Percentiles rank a stretch among this genome's conserved stretches.
Conservation (phyloP, 2,329 filamentous ascomycete species). For the Cladophialophora bantiana region DNA sequence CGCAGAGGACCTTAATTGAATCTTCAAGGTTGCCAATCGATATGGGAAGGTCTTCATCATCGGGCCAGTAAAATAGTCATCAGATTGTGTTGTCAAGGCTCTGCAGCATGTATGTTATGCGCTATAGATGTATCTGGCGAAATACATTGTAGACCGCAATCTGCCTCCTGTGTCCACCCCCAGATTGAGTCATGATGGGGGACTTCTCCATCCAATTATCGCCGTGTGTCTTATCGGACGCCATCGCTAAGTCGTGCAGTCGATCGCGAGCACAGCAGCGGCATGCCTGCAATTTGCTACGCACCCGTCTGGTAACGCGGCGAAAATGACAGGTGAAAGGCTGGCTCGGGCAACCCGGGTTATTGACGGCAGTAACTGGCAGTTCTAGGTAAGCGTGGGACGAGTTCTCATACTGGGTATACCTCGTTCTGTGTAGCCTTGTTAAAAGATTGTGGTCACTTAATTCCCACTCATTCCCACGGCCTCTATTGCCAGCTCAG, state of each 20-base stretch:
- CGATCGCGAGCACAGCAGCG: not conserved
- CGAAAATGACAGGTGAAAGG: not conserved
- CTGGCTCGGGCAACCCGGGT: not conserved
- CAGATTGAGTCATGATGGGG: not conserved
- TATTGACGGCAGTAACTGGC: not conserved
- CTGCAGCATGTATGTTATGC: not conserved
- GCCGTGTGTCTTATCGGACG: not conserved
- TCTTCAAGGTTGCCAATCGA: not conserved
- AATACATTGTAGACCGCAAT: not conserved
- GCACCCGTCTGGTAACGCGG: not conserved
- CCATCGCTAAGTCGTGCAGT: not conserved
- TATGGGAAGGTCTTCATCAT: not conserved
- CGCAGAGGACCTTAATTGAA: not conserved
- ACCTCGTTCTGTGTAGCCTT: too few relatives aligned
- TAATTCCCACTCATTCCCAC: too few relatives aligned
- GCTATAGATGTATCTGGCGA: not conserved
- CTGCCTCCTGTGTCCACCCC: not conserved
- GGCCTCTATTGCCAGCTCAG: slow-evolving; percentile 7
- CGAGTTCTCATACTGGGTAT: not conserved
- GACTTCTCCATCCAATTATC: not conserved
- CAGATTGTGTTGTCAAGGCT: not conserved
- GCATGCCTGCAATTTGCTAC: not conserved
- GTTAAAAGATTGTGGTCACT: too few relatives aligned
- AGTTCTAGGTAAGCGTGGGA: not conserved
- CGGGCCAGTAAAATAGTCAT: not conserved